A percentile compares a stretch with the other conserved stretches of the same genome.
Conservation (phyloP, 345 rosid genomes). For the Arabidopsis thaliana region TAIR10.1 NC_003071.7:9856501-9857000, state of each 20-base stretch:
- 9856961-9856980: constrained; percentile 93
- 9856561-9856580: constrained; percentile 84
- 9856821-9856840: constrained; percentile 70
- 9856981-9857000: constrained; percentile 98
- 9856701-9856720: constrained; percentile 71
- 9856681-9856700: neutral
- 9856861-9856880: constrained; percentile 89
- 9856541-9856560: constrained; percentile 62
- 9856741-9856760: constrained; percentile 83
- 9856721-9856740: constrained; percentile 88
- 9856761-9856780: constrained; percentile 81
- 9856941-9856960: constrained; percentile 98
- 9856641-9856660: neutral
- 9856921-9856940: constrained; percentile 84
- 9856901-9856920: constrained; percentile 92
- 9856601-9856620: constrained; percentile 80
- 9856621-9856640: constrained; percentile 50
- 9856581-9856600: constrained; percentile 87
- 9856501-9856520: constrained; percentile 58
- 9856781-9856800: constrained; percentile 89
- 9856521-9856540: constrained; percentile 47
- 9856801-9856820: constrained; percentile 95
- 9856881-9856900: constrained; percentile 81
- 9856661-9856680: neutral
- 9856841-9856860: constrained; percentile 71